A percentile compares a stretch with the other conserved stretches of the same genome.
These are phyloP conservation scores for Daphne laureola DNA, from an alignment of 441 rosid species.

Conservation along the genomic window DNA sequence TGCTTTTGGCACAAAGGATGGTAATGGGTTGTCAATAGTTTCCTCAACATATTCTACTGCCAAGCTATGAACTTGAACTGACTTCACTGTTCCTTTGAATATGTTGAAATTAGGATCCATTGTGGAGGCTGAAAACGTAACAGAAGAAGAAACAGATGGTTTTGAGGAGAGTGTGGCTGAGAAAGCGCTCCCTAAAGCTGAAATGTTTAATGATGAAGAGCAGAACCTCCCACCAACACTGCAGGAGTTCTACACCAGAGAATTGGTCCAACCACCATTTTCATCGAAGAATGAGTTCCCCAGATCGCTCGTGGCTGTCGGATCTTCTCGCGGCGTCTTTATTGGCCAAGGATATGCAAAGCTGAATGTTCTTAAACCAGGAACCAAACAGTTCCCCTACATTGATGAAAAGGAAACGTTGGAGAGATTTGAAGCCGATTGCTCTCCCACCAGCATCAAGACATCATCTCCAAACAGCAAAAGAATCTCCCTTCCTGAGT, in stretches of 20 bases:
- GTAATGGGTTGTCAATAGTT: conserved; percentile 26
- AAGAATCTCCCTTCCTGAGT: conserved; percentile 88
- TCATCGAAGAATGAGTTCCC: conserved; percentile 61
- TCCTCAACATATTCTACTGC: neutral
- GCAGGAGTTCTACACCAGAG: conserved; percentile 54
- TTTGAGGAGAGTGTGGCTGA: conserved; percentile 35
- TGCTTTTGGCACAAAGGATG: conserved; percentile 82
- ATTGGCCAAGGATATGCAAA: conserved; percentile 30
- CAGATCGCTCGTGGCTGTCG: conserved; percentile 50
- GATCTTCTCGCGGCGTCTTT: conserved; percentile 42
- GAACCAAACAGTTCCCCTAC: conserved; percentile 34
- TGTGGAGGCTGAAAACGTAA: conserved; percentile 44
- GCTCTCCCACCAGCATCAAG: conserved; percentile 42
- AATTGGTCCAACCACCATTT: conserved; percentile 56
- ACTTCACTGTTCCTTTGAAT: neutral
- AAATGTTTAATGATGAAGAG: conserved; percentile 45
- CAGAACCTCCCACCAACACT: conserved; percentile 44
- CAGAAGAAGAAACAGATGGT: conserved; percentile 52
- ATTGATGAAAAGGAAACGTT: conserved; percentile 56
- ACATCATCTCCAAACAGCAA: conserved; percentile 85
- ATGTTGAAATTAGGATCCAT: conserved; percentile 38
- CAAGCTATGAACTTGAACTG: neutral
- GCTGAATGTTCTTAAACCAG: conserved; percentile 31
- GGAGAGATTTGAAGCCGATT: conserved; percentile 42
- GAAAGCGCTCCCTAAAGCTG: conserved; percentile 31